These are phyloP conservation scores for Cyclotella atomus DNA, from an alignment of 108 stramenopile genomes.

Conservation along the genomic window DNA sequence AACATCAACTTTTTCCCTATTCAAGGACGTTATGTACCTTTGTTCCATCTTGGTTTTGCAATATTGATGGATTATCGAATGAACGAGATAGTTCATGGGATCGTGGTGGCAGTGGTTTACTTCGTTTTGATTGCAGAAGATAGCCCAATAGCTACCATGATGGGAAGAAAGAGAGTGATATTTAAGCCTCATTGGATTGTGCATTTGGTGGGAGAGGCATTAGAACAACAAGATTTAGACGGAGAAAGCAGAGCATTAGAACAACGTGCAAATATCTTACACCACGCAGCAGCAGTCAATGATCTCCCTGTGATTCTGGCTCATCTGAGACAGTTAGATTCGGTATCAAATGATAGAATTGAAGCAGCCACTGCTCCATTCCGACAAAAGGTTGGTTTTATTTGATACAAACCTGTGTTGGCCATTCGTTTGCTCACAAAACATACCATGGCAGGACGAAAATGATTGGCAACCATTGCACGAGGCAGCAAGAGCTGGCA, in stretches of 20 bases:
- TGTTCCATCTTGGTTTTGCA: constrained; percentile 44
- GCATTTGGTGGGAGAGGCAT: constrained; percentile 29
- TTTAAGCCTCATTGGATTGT: constrained; percentile 13
- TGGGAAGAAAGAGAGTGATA: constrained; percentile 33
- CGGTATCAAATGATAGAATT: not conserved
- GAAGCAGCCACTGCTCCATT: constrained; percentile 18
- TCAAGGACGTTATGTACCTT: constrained; percentile 36
- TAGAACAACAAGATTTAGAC: not conserved
- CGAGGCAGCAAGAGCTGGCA: constrained; percentile 42
- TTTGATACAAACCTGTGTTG: not conserved
- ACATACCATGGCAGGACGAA: constrained; percentile 9
- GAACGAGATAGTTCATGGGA: constrained; percentile 40
- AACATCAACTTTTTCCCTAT: constrained; percentile 51
- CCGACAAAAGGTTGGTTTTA: constrained; percentile 16
- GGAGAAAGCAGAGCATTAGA: constrained; percentile 16
- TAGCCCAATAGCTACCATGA: constrained; percentile 12
- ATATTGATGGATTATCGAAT: constrained; percentile 38
- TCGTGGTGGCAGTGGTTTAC: constrained; percentile 26
- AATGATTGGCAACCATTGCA: constrained; percentile 55
- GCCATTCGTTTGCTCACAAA: not conserved
- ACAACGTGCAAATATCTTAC: constrained; percentile 27
- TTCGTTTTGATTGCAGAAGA: constrained; percentile 25
- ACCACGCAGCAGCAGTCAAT: constrained; percentile 29
- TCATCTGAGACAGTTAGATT: constrained; percentile 6
- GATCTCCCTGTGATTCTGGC: constrained; percentile 14